Evolutionary conservation across 805 yeast species (phyloP), one percentile per base, ranked within the genome.

Genomic region (Pichia sporocuriosa): DNA sequence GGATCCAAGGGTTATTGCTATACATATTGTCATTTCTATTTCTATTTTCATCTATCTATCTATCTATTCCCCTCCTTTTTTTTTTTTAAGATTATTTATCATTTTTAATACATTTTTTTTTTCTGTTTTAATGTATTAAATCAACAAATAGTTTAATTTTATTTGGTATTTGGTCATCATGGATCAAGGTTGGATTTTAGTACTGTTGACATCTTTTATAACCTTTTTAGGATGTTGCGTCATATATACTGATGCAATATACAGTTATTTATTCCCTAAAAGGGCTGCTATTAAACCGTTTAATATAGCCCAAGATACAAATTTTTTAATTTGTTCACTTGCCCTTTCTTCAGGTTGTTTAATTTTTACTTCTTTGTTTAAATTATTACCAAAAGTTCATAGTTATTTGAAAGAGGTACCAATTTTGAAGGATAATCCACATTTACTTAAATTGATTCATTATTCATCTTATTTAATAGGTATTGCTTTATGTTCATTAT

Each of bases 341-440:
- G 75, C 93, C 0, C 62, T 89, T 37, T 79, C 89, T 49, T 69
- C 90, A 0, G 97, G 98, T 0, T 85, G 95, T 21, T 70, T 90
- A 59, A 44, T 81, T 2, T 77, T 88, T 54, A 87, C 97, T 0
- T 75, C 96, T 0, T 62, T 90, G 37, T 83, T 77, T 63, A 74
- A 79, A 46, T 67, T 90, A 38, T 62, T 89, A n/a, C 96, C 97
- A 0, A 80, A 77, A 46, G 73, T 85, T 0, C 51, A 61, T 30
- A 54, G 56, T 1, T 78, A 81, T 52, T 63, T 81, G 27, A 40
- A 45, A 13, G 43, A 56, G 32, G 50, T 67, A 24, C 39, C 59
- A 44, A 44, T 47, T 2, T 46, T 65, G 11, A 42, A 53, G n/a
- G 50, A 49, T 2, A 42, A 57, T 25, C 47, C 33, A 4, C 47